A percentile compares a stretch with the other conserved stretches of the same genome.
Evolutionary conservation across 148 eudicot genomes (phyloP).

Genomic region (Amaranthus hypochondriacus): DNA sequence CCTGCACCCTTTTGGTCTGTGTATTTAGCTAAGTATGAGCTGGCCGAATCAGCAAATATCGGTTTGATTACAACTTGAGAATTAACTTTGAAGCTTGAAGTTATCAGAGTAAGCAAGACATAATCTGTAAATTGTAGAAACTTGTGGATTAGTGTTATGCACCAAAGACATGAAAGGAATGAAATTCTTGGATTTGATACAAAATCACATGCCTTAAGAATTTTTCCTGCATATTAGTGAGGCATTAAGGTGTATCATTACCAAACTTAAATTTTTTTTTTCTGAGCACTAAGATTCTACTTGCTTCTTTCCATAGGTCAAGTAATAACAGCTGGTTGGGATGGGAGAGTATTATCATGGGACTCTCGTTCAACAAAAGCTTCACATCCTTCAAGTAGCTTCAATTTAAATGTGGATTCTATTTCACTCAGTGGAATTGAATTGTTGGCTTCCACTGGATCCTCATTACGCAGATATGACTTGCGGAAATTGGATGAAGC

Average conservation of each 20-base stretch:
- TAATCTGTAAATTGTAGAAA: background rate
- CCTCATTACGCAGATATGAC: constrained; percentile 59
- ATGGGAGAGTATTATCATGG: constrained; percentile 60
- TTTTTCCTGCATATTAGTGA: background rate
- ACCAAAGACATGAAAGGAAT: background rate
- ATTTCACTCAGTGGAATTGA: constrained; percentile 51
- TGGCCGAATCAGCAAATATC: background rate
- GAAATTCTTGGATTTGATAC: background rate
- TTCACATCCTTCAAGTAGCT: constrained; percentile 27
- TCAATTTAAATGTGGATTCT: constrained; percentile 53
- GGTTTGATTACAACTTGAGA: background rate
- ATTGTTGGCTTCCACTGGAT: constrained; percentile 59
- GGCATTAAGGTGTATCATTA: constrained; percentile 12
- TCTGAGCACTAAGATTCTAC: constrained; percentile 6
- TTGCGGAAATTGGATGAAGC: constrained; percentile 47
- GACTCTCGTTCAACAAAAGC: constrained; percentile 51
- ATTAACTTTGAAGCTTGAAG: background rate
- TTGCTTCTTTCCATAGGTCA: constrained; percentile 39
- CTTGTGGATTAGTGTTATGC: background rate
- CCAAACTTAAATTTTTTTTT: background rate
- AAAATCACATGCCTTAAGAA: background rate
- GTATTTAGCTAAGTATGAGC: background rate
- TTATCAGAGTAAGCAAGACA: constrained; percentile 1
- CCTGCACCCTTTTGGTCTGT: background rate
- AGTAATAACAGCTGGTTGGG: constrained; percentile 76